phyloP scores from a whole-genome alignment of 2,329 filamentous ascomycete genomes.

The Diaporthe capsici region DNA sequence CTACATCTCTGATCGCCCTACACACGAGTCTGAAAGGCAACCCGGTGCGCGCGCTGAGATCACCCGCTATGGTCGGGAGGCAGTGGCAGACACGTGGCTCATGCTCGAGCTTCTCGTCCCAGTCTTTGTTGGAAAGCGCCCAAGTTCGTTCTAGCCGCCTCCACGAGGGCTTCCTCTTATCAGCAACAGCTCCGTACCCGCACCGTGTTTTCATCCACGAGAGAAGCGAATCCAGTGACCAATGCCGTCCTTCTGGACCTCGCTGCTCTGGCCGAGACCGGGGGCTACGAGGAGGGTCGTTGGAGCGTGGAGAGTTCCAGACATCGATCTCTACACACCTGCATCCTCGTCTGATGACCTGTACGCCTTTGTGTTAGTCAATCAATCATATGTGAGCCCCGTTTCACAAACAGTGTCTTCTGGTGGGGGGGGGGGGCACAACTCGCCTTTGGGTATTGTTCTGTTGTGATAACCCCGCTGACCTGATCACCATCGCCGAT shows the following conservation, averaged over 20 bases:
- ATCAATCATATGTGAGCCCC: neutral
- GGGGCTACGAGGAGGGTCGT: slow-evolving; percentile 51
- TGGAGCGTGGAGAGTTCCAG: slow-evolving; percentile 77
- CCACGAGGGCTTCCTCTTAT: slow-evolving; percentile 44
- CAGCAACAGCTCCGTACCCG: neutral
- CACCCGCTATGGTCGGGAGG: slow-evolving; percentile 48
- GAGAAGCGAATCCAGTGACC: slow-evolving; percentile 31
- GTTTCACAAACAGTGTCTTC: slow-evolving; percentile 55
- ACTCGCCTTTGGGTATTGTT: slow-evolving; percentile 76
- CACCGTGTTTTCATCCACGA: slow-evolving; percentile 45
- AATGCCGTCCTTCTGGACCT: slow-evolving; percentile 52
- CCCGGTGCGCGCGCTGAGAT: slow-evolving; percentile 84
- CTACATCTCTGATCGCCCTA: slow-evolving; percentile 81
- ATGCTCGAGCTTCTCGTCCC: slow-evolving; percentile 50
- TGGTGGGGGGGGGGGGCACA: no score
- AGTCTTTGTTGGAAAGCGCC: slow-evolving; percentile 31
- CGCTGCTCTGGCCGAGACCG: slow-evolving; percentile 50
- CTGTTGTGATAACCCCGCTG: slow-evolving; percentile 80
- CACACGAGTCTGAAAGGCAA: slow-evolving; percentile 91
- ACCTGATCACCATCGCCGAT: slow-evolving; percentile 86
- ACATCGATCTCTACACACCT: slow-evolving; percentile 96
- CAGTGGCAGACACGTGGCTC: slow-evolving; percentile 88
- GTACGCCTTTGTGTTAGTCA: neutral
- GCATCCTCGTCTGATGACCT: slow-evolving; percentile 76
- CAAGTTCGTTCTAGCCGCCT: slow-evolving; percentile 26